Evolutionary conservation across 2,329 filamentous ascomycete genomes (phyloP).

Genomic region (Penicillium sp.): DNA sequence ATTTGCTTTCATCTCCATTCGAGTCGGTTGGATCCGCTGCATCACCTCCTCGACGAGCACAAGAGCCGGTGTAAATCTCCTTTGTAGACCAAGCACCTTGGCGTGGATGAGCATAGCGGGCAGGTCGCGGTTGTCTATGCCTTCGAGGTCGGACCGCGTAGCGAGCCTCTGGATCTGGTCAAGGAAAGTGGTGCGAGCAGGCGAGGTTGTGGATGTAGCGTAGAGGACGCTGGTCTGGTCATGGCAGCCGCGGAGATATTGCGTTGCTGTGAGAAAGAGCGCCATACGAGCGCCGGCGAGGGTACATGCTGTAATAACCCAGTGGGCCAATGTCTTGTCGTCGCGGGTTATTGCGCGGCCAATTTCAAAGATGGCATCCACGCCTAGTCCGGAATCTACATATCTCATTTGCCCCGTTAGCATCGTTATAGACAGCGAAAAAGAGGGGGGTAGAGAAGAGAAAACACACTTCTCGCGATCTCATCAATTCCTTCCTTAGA

Average conservation of each 20-base stretch:
- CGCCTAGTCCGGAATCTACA: constrained; percentile 21
- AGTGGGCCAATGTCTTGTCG: constrained; percentile 21
- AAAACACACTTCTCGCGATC: constrained; percentile 19
- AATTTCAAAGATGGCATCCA: constrained; percentile 33
- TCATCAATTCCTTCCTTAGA: constrained; percentile 15
- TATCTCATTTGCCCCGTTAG: not conserved
- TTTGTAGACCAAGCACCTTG: constrained; percentile 30
- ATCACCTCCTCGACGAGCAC: constrained; percentile 34
- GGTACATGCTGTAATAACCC: constrained; percentile 29
- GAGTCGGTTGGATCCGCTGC: constrained; percentile 26
- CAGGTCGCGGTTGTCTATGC: constrained; percentile 25
- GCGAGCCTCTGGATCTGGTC: constrained; percentile 31
- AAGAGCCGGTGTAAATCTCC: constrained; percentile 28
- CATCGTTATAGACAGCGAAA: not conserved
- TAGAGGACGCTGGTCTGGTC: constrained; percentile 1
- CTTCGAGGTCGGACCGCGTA: constrained; percentile 12
- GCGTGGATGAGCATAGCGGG: constrained; percentile 37
- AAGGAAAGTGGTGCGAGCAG: constrained; percentile 19
- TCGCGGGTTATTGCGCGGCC: constrained; percentile 16
- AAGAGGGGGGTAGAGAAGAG: not conserved
- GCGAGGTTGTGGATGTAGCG: not conserved
- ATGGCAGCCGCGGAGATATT: constrained; percentile 13
- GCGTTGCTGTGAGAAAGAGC: constrained; percentile 21
- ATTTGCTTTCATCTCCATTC: not conserved
- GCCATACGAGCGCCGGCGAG: constrained; percentile 29